Evolutionary conservation across 495 filamentous ascomycete genomes (phyloP).

Genomic region (Aspergillus avenaceus): DNA sequence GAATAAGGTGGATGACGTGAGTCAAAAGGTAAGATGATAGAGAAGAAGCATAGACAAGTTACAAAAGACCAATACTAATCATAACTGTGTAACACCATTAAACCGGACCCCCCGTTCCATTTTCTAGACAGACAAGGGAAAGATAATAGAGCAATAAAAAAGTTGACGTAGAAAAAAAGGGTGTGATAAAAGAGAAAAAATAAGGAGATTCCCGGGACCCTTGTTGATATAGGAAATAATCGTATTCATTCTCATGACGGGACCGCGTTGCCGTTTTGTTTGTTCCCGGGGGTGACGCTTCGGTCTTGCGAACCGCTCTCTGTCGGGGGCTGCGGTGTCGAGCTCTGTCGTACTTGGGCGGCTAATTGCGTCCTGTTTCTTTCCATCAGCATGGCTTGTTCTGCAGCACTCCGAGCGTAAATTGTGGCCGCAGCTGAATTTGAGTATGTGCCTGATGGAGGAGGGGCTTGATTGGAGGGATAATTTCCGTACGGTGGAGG

Average conservation of each 20-base stretch:
- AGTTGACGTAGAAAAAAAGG: too few species aligned
- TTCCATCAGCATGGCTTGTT: conserved; percentile 45
- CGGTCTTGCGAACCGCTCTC: conserved; percentile 32
- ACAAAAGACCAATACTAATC: neutral
- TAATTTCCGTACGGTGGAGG: conserved; percentile 23
- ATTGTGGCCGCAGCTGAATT: conserved; percentile 38
- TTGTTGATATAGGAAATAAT: too few species aligned
- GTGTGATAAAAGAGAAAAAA: conserved; percentile 3
- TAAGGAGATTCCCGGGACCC: neutral
- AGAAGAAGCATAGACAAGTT: neutral
- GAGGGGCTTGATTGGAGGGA: conserved; percentile 19
- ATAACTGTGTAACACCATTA: conserved; percentile 7
- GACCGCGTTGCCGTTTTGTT: conserved; percentile 42
- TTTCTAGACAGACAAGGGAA: neutral
- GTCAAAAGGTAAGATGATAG: neutral
- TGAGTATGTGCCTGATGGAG: conserved; percentile 33
- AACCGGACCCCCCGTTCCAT: conserved; percentile 7
- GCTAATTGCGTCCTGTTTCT: conserved; percentile 42
- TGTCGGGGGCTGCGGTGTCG: conserved; percentile 37
- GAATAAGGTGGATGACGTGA: neutral
- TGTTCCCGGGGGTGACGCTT: conserved; percentile 36
- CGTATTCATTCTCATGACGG: conserved; percentile 18
- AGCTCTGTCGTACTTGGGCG: conserved; percentile 29
- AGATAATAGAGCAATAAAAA: neutral
- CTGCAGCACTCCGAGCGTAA: conserved; percentile 41